phyloP scores from a whole-genome alignment of 192 early-diverging fungal species.

The Mortierella claussenii region DNA sequence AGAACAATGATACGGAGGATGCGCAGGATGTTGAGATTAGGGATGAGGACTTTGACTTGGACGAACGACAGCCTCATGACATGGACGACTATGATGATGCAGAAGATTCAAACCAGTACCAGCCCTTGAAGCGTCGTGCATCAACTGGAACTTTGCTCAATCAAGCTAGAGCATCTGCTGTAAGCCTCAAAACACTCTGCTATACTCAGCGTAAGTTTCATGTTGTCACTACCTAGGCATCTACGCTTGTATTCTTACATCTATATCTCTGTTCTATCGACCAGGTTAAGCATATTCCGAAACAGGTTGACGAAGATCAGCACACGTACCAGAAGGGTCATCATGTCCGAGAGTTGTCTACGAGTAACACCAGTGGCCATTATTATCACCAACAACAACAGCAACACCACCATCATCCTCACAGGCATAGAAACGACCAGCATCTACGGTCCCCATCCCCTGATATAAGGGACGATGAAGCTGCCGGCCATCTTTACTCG shows the following conservation, averaged over 20 bases:
- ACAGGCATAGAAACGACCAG: background rate
- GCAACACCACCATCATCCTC: too few species aligned
- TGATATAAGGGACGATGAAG: slow-evolving; percentile 7
- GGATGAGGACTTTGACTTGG: slow-evolving; percentile 22
- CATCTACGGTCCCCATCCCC: slow-evolving; percentile 29
- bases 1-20: slow-evolving; percentile 25
- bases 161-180: slow-evolving; percentile 25
- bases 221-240: too few species aligned
- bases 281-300: slow-evolving; percentile 12
- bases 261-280: background rate
- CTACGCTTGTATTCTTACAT: background rate
- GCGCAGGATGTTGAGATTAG: slow-evolving; percentile 22
- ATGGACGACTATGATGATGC: slow-evolving; percentile 23
- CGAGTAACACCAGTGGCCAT: background rate
- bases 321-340: background rate
- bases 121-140: slow-evolving; percentile 42
- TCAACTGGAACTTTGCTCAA: slow-evolving; percentile 39
- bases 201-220: too few species aligned
- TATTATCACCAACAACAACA: background rate
- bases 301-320: background rate
- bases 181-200: background rate
- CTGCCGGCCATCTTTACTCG: background rate
- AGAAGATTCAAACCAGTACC: slow-evolving; percentile 31
- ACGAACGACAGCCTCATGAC: background rate
- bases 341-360: background rate